These are phyloP conservation scores for Colletotrichum paranaense DNA, from an alignment of 2,329 filamentous ascomycete species.

Conservation along the genomic window DNA sequence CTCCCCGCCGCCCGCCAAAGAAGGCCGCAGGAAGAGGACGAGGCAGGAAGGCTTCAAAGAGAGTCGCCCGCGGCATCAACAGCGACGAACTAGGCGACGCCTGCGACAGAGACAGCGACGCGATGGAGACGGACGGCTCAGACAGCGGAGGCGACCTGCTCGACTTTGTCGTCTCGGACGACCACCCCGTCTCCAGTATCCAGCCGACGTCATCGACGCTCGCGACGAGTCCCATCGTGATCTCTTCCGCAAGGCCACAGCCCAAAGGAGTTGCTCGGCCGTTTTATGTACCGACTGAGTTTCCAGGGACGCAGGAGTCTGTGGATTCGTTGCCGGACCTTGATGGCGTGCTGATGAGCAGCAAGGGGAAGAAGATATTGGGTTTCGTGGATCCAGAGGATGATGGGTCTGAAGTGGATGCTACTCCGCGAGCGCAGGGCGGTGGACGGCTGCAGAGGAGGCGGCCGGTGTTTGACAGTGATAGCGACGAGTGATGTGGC, in stretches of 20 bases:
- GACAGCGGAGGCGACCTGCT: conserved; percentile 62
- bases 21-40: conserved; percentile 35
- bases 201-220: conserved; percentile 44
- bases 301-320: conserved; percentile 52
- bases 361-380: conserved; percentile 4
- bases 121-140: conserved; percentile 57
- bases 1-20: conserved; percentile 15
- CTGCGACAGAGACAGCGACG: conserved; percentile 61
- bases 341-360: conserved; percentile 4
- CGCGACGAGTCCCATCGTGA: conserved; percentile 40
- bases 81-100: conserved; percentile 64
- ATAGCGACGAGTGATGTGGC: conserved; percentile 38
- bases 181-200: conserved; percentile 47
- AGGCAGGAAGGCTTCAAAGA: conserved; percentile 33
- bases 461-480: conserved; percentile 37
- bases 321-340: conserved; percentile 41
- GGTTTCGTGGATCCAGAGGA: not conserved
- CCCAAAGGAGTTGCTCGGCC: conserved; percentile 42
- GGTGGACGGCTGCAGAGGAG: conserved; percentile 23
- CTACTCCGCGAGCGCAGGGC: not conserved
- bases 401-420: conserved; percentile 29
- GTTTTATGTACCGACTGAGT: conserved; percentile 52
- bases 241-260: conserved; percentile 36
- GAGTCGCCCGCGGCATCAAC: conserved; percentile 45
- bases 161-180: conserved; percentile 68